phyloP scores from a whole-genome alignment of 768 basidiomycete species.

The Pisolithus tinctorius region DNA sequence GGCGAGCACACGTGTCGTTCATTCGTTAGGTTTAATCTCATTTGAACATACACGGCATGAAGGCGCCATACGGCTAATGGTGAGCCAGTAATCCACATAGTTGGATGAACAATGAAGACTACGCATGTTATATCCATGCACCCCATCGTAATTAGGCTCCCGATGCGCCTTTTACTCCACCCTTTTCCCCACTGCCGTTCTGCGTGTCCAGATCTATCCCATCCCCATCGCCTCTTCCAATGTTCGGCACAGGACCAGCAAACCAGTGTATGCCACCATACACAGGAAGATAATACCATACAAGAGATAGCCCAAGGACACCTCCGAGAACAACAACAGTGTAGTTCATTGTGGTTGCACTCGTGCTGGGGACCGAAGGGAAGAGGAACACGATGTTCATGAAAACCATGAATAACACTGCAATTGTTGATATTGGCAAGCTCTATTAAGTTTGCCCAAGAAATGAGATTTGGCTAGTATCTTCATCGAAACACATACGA shows the following conservation, averaged over 20 bases:
- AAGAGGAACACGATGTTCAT: constrained; percentile 30
- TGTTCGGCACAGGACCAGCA: constrained; percentile 27
- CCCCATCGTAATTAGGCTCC: no score
- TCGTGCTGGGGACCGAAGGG: constrained; percentile 18
- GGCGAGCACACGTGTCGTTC: no score
- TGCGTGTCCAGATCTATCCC: background rate
- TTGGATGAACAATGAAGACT: no score
- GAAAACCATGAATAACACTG: constrained; percentile 27
- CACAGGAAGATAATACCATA: constrained; percentile 20
- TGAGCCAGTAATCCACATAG: no score
- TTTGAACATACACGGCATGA: background rate
- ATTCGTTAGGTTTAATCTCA: no score
- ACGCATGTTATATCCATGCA: constrained; percentile 41
- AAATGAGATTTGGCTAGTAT: constrained; percentile 2
- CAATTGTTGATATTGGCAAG: constrained; percentile 21
- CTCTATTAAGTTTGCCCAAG: constrained; percentile 9
- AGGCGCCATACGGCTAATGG: background rate
- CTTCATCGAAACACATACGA: background rate
- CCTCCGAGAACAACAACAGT: constrained; percentile 23
- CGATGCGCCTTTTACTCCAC: no score
- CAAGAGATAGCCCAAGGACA: constrained; percentile 23
- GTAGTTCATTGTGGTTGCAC: constrained; percentile 25
- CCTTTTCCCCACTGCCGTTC: background rate
- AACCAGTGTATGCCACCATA: constrained; percentile 31
- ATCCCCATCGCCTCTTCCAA: constrained; percentile 2